Conservation (phyloP, 306 rosid genomes). For the Acmispon strigosus region DNA sequence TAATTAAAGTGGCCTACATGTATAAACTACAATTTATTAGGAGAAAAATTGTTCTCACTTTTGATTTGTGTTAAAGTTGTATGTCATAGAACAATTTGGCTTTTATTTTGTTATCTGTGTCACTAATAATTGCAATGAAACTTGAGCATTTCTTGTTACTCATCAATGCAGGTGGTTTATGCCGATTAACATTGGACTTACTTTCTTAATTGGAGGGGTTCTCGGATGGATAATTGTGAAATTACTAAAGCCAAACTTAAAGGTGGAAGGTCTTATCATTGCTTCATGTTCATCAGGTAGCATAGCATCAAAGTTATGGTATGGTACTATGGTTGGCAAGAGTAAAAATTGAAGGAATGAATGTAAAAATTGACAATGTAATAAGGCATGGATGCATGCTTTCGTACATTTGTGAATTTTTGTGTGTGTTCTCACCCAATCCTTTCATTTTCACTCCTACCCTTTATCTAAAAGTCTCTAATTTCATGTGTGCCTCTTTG, state of each 20-base stretch:
- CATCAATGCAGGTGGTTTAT: slow-evolving; percentile 78
- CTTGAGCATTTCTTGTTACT: background rate
- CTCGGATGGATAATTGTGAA: slow-evolving; percentile 61
- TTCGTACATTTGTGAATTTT: background rate
- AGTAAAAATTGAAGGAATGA: background rate
- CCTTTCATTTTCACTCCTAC: background rate
- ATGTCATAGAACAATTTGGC: too few relatives aligned
- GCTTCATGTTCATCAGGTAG: slow-evolving; percentile 78
- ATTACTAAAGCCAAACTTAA: slow-evolving; percentile 59
- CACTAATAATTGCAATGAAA: too few relatives aligned
- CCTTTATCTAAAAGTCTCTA: background rate
- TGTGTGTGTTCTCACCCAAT: background rate
- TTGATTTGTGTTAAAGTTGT: too few relatives aligned
- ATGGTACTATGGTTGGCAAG: too few relatives aligned
- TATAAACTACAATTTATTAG: too few relatives aligned
- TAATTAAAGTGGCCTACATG: too few relatives aligned
- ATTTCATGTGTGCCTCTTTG: background rate
- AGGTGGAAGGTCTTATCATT: slow-evolving; percentile 75
- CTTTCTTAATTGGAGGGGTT: slow-evolving; percentile 74
- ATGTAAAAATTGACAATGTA: slow-evolving; percentile 5
- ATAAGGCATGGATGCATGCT: background rate
- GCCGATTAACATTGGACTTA: slow-evolving; percentile 67
- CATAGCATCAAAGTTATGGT: background rate
- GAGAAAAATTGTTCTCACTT: too few relatives aligned
- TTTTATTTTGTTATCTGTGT: too few relatives aligned